Percentiles rank a stretch among this genome's conserved stretches.
phyloP scores from a whole-genome alignment of 2,329 filamentous ascomycete species.

The Stylonectria norvegica region DNA sequence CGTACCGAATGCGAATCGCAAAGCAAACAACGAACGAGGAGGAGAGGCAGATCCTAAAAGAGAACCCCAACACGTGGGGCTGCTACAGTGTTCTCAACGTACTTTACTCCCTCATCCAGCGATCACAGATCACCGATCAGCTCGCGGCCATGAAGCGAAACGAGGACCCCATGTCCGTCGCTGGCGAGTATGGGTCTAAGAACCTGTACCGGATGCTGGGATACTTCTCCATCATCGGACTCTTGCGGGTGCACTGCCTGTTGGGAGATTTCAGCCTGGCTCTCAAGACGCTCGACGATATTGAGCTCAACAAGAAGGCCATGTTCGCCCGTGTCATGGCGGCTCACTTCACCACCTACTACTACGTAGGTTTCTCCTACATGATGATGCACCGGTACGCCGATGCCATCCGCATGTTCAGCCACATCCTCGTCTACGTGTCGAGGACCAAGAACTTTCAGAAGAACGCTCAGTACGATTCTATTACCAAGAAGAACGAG shows the following conservation, averaged over 20 bases:
- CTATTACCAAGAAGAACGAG: slow-evolving; percentile 99
- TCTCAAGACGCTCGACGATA: slow-evolving; percentile 97
- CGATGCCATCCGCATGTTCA: slow-evolving; percentile 99
- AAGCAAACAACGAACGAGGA: slow-evolving; percentile 81
- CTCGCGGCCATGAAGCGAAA: slow-evolving; percentile 90
- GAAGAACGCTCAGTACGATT: slow-evolving; percentile 97
- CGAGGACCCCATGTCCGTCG: slow-evolving; percentile 82
- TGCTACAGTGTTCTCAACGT: slow-evolving; percentile 99
- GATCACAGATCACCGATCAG: slow-evolving; percentile 97
- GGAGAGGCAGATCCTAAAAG: slow-evolving; percentile 84
- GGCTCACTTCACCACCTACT: slow-evolving; percentile 99
- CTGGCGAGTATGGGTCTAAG: slow-evolving; percentile 91
- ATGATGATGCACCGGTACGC: slow-evolving; percentile 99
- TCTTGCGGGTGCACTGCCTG: slow-evolving; percentile 92
- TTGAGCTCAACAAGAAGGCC: slow-evolving; percentile 99
- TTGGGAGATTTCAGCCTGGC: slow-evolving; percentile 97
- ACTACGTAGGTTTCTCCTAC: slow-evolving; percentile 99
- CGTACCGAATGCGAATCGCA: slow-evolving; percentile 89
- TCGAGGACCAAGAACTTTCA: slow-evolving; percentile 99
- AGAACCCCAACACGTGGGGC: slow-evolving; percentile 98
- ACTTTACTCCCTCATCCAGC: slow-evolving; percentile 96
- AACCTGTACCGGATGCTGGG: slow-evolving; percentile 97
- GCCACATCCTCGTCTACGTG: slow-evolving; percentile 98
- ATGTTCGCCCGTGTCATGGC: slow-evolving; percentile 99
- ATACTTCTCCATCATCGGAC: slow-evolving; percentile 98